Conservation (phyloP, 1,284 basidiomycete genomes). For the Cryptococcus sp. region DNA sequence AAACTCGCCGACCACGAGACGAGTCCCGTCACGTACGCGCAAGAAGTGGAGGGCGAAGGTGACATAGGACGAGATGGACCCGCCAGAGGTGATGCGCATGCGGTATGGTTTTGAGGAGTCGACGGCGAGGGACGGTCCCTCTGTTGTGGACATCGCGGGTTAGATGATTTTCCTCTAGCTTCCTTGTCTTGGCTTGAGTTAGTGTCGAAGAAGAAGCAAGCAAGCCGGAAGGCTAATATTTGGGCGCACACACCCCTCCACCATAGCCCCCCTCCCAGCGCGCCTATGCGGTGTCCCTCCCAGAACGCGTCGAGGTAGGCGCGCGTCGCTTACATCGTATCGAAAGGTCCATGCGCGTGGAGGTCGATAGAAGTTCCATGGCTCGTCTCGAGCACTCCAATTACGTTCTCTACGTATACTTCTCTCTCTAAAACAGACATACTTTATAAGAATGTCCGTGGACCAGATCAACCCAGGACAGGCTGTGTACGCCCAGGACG, state of each 20-base stretch:
- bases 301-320: background rate
- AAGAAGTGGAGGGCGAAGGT: constrained; percentile 50
- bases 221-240: too few species aligned
- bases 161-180: background rate
- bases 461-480: constrained; percentile 51
- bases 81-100: constrained; percentile 20
- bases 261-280: background rate
- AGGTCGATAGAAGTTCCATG: constrained; percentile 8
- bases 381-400: background rate
- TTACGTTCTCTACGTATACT: background rate
- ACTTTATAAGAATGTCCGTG: constrained; percentile 35
- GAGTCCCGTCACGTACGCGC: constrained; percentile 53
- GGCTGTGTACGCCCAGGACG: constrained; percentile 86
- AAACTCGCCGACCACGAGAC: background rate
- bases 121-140: background rate
- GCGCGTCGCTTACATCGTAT: background rate
- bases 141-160: background rate
- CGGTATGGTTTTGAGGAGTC: constrained; percentile 1
- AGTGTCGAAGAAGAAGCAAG: too few species aligned
- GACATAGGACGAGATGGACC: constrained; percentile 12
- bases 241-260: too few species aligned
- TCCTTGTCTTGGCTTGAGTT: background rate
- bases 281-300: background rate
- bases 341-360: constrained; percentile 6
- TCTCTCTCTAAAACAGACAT: background rate